These are phyloP conservation scores for Glomus cerebriforme DNA, from an alignment of 192 early-diverging fungal genomes.

Conservation along the genomic window DNA sequence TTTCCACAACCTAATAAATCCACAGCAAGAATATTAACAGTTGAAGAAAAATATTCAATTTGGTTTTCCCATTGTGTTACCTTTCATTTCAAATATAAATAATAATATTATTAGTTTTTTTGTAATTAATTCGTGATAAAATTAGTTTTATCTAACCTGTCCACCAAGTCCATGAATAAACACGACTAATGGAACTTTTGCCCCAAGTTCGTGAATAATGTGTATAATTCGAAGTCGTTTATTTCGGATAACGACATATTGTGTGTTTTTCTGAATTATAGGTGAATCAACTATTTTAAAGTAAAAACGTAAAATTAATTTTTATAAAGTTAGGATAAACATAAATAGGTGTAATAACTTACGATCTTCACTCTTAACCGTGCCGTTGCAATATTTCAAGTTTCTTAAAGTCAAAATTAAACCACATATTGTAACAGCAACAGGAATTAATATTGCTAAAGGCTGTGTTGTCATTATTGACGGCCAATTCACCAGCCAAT, in stretches of 20 bases:
- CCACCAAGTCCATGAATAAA: slow-evolving; percentile 63
- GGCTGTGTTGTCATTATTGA: neutral
- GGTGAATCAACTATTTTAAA: neutral
- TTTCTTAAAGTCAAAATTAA: neutral
- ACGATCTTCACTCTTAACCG: neutral
- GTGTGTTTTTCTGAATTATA: slow-evolving; percentile 27
- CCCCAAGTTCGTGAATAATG: slow-evolving; percentile 55
- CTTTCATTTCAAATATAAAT: slow-evolving; percentile 34
- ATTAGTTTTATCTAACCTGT: slow-evolving; percentile 47
- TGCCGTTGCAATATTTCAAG: neutral
- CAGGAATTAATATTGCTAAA: slow-evolving; percentile 3
- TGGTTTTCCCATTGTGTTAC: slow-evolving; percentile 57
- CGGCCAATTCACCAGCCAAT: neutral
- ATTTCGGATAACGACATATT: slow-evolving; percentile 50
- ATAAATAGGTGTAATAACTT: neutral
- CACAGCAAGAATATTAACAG: slow-evolving; percentile 54
- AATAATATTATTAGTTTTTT: neutral
- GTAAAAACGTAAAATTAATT: neutral
- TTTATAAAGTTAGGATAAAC: neutral
- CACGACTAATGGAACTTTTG: slow-evolving; percentile 54
- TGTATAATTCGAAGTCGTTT: slow-evolving; percentile 54
- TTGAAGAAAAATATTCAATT: slow-evolving; percentile 55
- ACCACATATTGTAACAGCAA: neutral
- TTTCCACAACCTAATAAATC: slow-evolving; percentile 58
- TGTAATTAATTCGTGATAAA: neutral